Base-by-base conservation (phyloP, 2,329 filamentous ascomycete genomes). In the Diaporthe citriasiana region DNA sequence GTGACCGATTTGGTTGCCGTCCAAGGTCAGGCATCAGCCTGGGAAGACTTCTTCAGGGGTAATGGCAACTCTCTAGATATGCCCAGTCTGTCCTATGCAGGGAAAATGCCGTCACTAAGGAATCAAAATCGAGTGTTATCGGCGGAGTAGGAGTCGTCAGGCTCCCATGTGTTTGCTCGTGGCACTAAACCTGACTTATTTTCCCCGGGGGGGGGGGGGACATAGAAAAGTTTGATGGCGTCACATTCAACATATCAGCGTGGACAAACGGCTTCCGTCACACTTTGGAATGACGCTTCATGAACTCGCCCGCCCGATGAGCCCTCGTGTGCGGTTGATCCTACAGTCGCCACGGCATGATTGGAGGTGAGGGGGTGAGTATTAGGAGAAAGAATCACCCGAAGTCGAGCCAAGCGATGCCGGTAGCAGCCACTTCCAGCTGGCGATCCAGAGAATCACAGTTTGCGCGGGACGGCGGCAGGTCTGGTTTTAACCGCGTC, bases 401-500 rank as follows among this genome's bases (percentile, higher is more conserved):
- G 25, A 12, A 8, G 40, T 13, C 17, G 25, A 33, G 17, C 38
- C 15, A 33, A n/a, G 40, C 9, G 9, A 22, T 63, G 25, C 13
- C 57, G 57, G 40, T n/a, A 22, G 17, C 25, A 45, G 17, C 30
- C 59, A 13, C 59, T 22, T 63, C 3, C 15, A 63, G 19, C 15
- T 45, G 25, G 38, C 59, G 59, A 47, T 30, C 59, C n/a, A 45
- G 38, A 45, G 25, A 40, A 63, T 45, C 15, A 13, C 40, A 3
- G 25, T 22, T 63, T 50, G 45, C 25, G 19, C 17, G 38, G 59
- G 59, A 15, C 33, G 35, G 15, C 38, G 38, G 25, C 38, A 30
- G 55, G 55, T 57, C 17, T 63, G 57, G 10, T 27, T 45, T 63
- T 45, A 63, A 45, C 38, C 57, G 57, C 57, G 10, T 22, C 57